Percentiles rank a stretch among this genome's conserved stretches.
phyloP scores from a whole-genome alignment of 176 grass and related monocot species.

The Zoysia pacifica region DNA sequence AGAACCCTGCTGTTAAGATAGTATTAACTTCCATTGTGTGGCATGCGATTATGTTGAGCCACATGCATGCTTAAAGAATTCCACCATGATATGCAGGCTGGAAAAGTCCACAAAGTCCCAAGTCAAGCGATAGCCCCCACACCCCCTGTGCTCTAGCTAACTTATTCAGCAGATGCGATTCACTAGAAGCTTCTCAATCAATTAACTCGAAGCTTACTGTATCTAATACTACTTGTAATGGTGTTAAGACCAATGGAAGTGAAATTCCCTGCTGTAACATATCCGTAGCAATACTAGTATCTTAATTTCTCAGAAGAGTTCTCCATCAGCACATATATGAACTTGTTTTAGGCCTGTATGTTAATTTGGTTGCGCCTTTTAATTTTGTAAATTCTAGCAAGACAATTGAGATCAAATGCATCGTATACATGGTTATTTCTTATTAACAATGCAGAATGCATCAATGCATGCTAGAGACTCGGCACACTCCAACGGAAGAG shows the following conservation, averaged over 20 bases:
- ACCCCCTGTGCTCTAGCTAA: not conserved
- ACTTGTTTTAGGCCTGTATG: not conserved
- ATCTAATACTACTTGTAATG: not conserved
- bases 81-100: not conserved
- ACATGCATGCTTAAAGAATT: not conserved
- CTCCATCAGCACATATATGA: not conserved
- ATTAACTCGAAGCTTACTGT: not conserved
- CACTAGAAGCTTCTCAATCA: not conserved
- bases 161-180: not conserved
- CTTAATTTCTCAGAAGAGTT: not conserved
- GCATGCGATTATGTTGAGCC: not conserved
- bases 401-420: not conserved
- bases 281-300: not conserved
- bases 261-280: not conserved
- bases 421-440: not conserved
- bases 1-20: not conserved
- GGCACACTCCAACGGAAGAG: not conserved
- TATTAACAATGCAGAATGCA: not conserved
- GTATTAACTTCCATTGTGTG: not conserved
- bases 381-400: not conserved
- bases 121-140: constrained; percentile 21
- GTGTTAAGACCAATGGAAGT: not conserved
- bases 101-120: constrained; percentile 34
- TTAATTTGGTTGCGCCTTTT: too few species aligned
- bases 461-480: not conserved